phyloP scores from a whole-genome alignment of 306 rosid species.

The Lithocarpus polystachyus region DNA sequence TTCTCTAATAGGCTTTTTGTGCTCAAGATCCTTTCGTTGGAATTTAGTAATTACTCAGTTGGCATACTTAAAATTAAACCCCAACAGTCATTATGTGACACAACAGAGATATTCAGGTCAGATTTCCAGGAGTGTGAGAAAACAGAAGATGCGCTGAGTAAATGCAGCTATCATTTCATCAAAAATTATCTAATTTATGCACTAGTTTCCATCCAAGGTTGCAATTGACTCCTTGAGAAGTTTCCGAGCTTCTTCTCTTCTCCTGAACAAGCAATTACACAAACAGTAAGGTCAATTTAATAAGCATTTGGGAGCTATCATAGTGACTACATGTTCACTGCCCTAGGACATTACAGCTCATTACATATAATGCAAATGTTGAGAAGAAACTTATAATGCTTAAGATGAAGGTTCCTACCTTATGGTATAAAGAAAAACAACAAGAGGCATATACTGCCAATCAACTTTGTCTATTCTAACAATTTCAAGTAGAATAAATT shows the following conservation, averaged over 20 bases:
- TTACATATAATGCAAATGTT: background rate
- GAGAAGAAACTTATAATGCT: background rate
- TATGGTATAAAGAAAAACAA: background rate
- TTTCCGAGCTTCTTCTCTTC: constrained; percentile 81
- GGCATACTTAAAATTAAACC: no score
- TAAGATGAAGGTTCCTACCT: background rate
- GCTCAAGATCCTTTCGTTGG: no score
- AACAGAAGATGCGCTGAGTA: background rate
- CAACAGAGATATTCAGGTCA: no score
- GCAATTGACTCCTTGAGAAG: constrained; percentile 75
- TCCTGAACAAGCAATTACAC: constrained; percentile 37
- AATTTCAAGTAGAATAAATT: background rate
- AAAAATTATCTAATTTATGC: background rate
- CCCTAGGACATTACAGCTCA: background rate
- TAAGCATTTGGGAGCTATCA: background rate
- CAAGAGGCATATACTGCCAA: background rate
- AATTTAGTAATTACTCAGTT: no score
- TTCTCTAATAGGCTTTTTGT: no score
- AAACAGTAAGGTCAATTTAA: background rate
- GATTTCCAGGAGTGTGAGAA: background rate
- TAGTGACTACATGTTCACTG: background rate
- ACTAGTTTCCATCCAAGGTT: constrained; percentile 54
- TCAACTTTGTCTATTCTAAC: background rate
- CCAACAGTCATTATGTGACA: no score
- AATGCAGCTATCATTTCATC: background rate